A percentile compares a stretch with the other conserved stretches of the same genome.
These are phyloP conservation scores for Pseudomonodictys pantanalensis DNA, from an alignment of 495 filamentous ascomycete genomes.

Conservation along the genomic window DNA sequence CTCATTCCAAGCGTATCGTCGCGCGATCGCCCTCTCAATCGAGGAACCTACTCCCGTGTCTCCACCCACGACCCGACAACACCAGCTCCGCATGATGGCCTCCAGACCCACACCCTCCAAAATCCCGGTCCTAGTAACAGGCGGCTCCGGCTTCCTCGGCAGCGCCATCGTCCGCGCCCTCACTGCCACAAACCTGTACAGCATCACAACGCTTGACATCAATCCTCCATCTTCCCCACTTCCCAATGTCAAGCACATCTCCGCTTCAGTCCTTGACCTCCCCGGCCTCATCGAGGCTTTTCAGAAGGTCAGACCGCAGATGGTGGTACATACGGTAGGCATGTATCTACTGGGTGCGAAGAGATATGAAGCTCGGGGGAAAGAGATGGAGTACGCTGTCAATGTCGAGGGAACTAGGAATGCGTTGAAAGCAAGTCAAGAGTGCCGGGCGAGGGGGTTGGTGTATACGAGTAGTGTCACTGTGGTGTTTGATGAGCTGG, in stretches of 20 bases:
- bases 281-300: conserved; percentile 32
- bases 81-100: neutral
- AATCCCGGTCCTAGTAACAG: conserved; percentile 41
- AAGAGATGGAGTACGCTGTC: conserved; percentile 38
- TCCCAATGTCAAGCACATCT: conserved; percentile 31
- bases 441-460: conserved; percentile 41
- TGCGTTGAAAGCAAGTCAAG: conserved; percentile 40
- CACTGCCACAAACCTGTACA: conserved; percentile 24
- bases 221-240: conserved; percentile 23
- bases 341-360: conserved; percentile 28
- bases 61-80: too few species aligned
- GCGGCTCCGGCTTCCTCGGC: conserved; percentile 44
- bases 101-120: conserved; percentile 8
- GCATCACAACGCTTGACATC: conserved; percentile 38
- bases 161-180: conserved; percentile 36
- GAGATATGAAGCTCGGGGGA: conserved; percentile 33
- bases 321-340: conserved; percentile 42
- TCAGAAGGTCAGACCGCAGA: conserved; percentile 27
- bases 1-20: too few species aligned
- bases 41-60: too few species aligned
- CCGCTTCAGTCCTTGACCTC: conserved; percentile 32
- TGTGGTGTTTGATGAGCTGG: conserved; percentile 55
- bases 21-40: too few species aligned
- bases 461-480: conserved; percentile 54
- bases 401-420: conserved; percentile 49